Evolutionary conservation across 768 basidiomycete species (phyloP).

Genomic region (Lentinula aciculospora): DNA sequence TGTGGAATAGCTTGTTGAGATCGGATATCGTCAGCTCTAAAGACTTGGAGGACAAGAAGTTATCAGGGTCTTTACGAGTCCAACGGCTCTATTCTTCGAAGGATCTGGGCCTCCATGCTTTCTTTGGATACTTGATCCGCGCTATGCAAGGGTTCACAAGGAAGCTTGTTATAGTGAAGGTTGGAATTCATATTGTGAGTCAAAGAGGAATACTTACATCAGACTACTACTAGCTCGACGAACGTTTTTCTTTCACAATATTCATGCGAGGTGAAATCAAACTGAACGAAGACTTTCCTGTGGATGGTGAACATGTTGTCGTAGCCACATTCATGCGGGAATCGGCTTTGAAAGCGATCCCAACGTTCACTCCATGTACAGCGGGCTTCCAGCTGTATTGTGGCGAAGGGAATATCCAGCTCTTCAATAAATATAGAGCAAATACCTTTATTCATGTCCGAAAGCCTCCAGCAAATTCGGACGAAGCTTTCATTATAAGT

Average conservation of each 20-base stretch:
- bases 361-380: conserved; percentile 45
- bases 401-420: conserved; percentile 48
- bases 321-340: conserved; percentile 30
- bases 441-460: conserved; percentile 59
- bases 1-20: conserved; percentile 61
- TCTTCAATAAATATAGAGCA: conserved; percentile 45
- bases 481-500: conserved; percentile 45
- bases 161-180: conserved; percentile 55
- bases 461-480: conserved; percentile 38
- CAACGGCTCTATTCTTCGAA: conserved; percentile 59
- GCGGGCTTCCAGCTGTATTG: conserved; percentile 52
- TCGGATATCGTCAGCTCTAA: conserved; percentile 50
- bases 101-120: conserved; percentile 43
- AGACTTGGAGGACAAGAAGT: conserved; percentile 46
- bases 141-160: conserved; percentile 53
- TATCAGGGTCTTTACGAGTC: conserved; percentile 48
- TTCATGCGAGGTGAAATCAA: conserved; percentile 56
- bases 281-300: conserved; percentile 50
- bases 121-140: conserved; percentile 56
- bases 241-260: conserved; percentile 55
- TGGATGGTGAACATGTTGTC: conserved; percentile 53
- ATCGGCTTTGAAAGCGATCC: conserved; percentile 9
- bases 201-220: background rate
- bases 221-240: conserved; percentile 39
- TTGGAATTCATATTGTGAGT: conserved; percentile 16